Evolutionary conservation across 805 yeast species (phyloP).

Genomic region (Cephaloascus albidus): DNA sequence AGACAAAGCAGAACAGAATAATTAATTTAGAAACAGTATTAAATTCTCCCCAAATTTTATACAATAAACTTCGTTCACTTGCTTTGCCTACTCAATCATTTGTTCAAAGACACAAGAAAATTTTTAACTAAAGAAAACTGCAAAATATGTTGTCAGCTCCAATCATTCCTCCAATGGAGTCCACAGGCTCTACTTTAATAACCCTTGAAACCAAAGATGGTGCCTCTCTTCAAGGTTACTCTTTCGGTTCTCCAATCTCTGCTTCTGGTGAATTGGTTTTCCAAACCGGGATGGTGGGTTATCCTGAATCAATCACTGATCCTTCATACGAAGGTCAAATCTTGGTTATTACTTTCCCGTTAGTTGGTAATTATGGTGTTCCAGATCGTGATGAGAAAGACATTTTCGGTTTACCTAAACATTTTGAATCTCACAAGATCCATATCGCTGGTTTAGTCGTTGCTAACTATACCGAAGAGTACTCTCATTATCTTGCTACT

Average conservation of each 20-base stretch:
- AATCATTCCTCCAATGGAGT: conserved; percentile 82
- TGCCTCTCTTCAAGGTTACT: conserved; percentile 81
- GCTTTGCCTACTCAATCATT: neutral
- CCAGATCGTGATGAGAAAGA: conserved; percentile 79
- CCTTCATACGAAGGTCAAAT: conserved; percentile 98
- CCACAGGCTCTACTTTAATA: conserved; percentile 74
- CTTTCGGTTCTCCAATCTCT: conserved; percentile 87
- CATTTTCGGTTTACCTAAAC: conserved; percentile 71
- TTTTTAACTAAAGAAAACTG: too few species aligned
- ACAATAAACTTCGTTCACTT: too few species aligned
- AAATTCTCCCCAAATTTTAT: conserved; percentile 1
- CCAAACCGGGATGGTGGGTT: conserved; percentile 99
- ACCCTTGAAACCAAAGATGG: conserved; percentile 88
- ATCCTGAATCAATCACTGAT: conserved; percentile 96
- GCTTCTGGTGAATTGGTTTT: conserved; percentile 97
- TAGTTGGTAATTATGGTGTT: conserved; percentile 98
- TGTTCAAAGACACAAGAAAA: neutral
- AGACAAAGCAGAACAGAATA: too few species aligned
- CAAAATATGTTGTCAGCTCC: conserved; percentile 72
- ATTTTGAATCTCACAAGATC: conserved; percentile 86
- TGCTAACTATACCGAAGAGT: conserved; percentile 94
- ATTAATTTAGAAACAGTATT: too few species aligned
- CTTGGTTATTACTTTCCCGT: conserved; percentile 90
- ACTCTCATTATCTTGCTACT: conserved; percentile 86
- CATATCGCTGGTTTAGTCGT: conserved; percentile 96